Evolutionary conservation across 2,329 filamentous ascomycete species (phyloP).

Genomic region (Alternaria tenuissima): DNA sequence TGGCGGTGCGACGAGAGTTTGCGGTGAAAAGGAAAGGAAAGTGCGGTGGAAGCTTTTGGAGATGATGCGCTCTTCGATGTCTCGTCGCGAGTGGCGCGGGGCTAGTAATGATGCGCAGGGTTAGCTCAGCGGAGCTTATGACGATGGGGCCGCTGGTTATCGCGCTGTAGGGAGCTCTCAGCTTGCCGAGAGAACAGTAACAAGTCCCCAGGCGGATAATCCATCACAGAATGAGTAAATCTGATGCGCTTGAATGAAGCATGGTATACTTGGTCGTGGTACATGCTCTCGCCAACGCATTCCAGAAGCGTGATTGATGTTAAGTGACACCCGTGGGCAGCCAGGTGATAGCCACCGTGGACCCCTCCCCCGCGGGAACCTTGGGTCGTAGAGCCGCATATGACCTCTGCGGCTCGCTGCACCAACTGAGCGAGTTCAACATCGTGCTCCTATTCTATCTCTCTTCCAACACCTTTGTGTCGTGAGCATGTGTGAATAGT

Average conservation of each 20-base stretch:
- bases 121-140: slow-evolving; percentile 14
- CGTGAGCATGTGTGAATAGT: background rate
- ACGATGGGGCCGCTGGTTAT: slow-evolving; percentile 7
- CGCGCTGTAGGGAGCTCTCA: background rate
- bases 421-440: background rate
- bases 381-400: slow-evolving; percentile 13
- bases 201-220: background rate
- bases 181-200: background rate
- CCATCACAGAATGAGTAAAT: background rate
- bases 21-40: background rate
- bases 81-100: slow-evolving; percentile 14
- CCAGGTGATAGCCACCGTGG: slow-evolving; percentile 16
- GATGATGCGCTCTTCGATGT: slow-evolving; percentile 17
- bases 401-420: slow-evolving; percentile 16
- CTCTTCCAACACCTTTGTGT: background rate
- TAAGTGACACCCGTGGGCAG: slow-evolving; percentile 3
- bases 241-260: background rate
- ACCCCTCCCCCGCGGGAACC: slow-evolving; percentile 11
- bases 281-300: background rate
- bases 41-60: slow-evolving; percentile 5
- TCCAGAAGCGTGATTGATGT: slow-evolving; percentile 4
- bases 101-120: slow-evolving; percentile 4
- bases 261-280: background rate
- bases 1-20: background rate
- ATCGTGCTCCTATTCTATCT: background rate